Evolutionary conservation across 257 asterid genomes (phyloP).

Genomic region (Linderniella brevidens): DNA sequence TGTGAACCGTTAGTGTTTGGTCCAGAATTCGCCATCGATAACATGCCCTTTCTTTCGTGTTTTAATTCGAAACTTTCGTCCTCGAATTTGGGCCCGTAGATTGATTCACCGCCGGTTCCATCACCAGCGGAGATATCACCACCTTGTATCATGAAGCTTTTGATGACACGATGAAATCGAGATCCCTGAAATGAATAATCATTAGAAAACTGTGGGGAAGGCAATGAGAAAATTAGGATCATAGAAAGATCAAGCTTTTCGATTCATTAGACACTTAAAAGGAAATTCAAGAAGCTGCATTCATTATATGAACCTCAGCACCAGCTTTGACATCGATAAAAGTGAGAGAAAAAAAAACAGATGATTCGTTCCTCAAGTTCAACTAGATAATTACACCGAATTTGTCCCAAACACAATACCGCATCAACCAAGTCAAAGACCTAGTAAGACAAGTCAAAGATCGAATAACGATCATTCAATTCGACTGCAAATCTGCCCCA

Average conservation of each 20-base stretch:
- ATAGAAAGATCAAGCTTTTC: constrained; percentile 1
- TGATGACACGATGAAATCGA: constrained; percentile 75
- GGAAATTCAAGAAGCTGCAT: no score
- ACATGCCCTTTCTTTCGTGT: constrained; percentile 88
- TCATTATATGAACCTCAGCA: no score
- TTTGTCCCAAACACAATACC: no score
- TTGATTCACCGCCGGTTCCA: constrained; percentile 94
- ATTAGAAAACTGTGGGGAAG: constrained; percentile 6
- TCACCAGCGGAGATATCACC: constrained; percentile 88
- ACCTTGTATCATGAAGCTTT: constrained; percentile 92
- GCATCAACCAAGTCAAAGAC: no score
- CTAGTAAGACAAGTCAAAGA: no score
- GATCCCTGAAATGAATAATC: constrained; percentile 35
- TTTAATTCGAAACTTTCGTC: constrained; percentile 75
- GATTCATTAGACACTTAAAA: no score
- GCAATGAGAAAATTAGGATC: constrained; percentile 8
- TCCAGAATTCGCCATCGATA: constrained; percentile 91
- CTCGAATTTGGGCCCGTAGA: constrained; percentile 75
- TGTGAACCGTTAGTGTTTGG: constrained; percentile 83
- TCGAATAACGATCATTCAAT: no score
- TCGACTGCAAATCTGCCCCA: no score
- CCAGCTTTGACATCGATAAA: no score
- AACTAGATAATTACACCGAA: no score
- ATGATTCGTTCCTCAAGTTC: no score
- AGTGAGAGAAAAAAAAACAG: no score